Base-by-base conservation (phyloP, 1,284 basidiomycete genomes). In the Marasmius oreades region DNA sequence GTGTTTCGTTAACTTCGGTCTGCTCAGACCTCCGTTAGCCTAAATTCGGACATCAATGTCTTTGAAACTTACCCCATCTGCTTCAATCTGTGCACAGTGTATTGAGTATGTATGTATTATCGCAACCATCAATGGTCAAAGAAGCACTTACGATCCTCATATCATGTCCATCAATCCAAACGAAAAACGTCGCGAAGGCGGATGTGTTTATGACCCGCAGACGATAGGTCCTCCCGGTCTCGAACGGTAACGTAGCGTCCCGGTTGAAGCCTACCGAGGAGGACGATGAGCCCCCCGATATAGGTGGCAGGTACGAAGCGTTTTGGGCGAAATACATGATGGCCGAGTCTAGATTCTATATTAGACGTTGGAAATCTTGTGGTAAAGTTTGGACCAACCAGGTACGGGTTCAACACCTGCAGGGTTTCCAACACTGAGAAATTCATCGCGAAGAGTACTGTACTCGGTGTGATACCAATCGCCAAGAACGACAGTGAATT, bases 131-230 rank as follows among this genome's bases (percentile, higher is more conserved):
- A 8, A 18, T 20, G 24, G 44, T 5, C 22, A 11, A 51, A 51
- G 33, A 26, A 33, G 20, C n/a, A 46, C 53, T 47, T 36, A 55
- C 53, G 26, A 55, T 48, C 14, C 79, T 73, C 92, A 97, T 95
- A 28, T 89, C 80, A 67, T 98, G 95, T 1, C 93, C 92, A 59
- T 96, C 93, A 52, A 98, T 88, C 82, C 86, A 90, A 70, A 96
- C 87, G 74, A 80, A 88, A 74, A 93, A 94, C 64, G 85, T 78
- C 0, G 82, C 68, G 56, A 92, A 85, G 0, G 82, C 86, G 46
- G 81, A 76, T 47, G 81, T 89, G 74, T 97, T 97, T 69, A 96
- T 75, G 62, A 98, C 73, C 16, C 92, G 75, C 20, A 84, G 67
- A 12, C 88, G 83, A 66, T 91, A 91, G 0, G 87, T 87, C 77